These are phyloP conservation scores for Vairimorpha necatrix DNA, from an alignment of 371 early-diverging fungal species.

Conservation along the genomic window DNA sequence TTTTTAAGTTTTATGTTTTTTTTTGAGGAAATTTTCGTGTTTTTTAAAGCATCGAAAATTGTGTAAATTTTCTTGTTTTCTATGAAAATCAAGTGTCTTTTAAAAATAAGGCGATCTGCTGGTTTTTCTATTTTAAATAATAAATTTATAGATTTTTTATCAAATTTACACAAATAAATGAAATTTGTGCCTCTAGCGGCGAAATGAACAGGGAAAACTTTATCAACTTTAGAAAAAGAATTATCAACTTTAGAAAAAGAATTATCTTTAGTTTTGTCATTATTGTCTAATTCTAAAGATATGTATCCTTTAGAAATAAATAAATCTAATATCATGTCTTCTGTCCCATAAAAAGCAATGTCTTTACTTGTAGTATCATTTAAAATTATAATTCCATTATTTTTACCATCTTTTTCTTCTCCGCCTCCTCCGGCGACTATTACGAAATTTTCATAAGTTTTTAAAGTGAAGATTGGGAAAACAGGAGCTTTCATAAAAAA, in stretches of 20 bases:
- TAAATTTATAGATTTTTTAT: background rate
- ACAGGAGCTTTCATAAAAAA: constrained; percentile 19
- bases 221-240: background rate
- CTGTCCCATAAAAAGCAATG: constrained; percentile 28
- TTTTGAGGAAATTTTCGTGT: background rate
- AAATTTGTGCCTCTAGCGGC: constrained; percentile 23
- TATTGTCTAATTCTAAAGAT: background rate
- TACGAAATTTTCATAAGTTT: constrained; percentile 12
- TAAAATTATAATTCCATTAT: constrained; percentile 51
- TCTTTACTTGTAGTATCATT: constrained; percentile 8
- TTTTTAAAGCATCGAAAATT: constrained; percentile 15
- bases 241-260: background rate
- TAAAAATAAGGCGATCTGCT: constrained; percentile 20
- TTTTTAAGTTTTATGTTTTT: constrained; percentile 2
- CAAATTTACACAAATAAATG: constrained; percentile 41
- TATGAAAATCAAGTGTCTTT: constrained; percentile 26
- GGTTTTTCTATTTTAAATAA: constrained; percentile 4
- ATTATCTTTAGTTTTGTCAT: background rate
- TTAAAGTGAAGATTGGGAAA: constrained; percentile 54
- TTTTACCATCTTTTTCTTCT: constrained; percentile 49
- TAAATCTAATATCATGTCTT: constrained; percentile 42
- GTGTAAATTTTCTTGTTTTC: constrained; percentile 25
- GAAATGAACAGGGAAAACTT: constrained; percentile 1
- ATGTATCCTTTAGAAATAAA: background rate
- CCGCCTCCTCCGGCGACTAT: constrained; percentile 61